These are phyloP conservation scores for Panaeolus cyanescens DNA, from an alignment of 768 basidiomycete species.

Conservation along the genomic window DNA sequence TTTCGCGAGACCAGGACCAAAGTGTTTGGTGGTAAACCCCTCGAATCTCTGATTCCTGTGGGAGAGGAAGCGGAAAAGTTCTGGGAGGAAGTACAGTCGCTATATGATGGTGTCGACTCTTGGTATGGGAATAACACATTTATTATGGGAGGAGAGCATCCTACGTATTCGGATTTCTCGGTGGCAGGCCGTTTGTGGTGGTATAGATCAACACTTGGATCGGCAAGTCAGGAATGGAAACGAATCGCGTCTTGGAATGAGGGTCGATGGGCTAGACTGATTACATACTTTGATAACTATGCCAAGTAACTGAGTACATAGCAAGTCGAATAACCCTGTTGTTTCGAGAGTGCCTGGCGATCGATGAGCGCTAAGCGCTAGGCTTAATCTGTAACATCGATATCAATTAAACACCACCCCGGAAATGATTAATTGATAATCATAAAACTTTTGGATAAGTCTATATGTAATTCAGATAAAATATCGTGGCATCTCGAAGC, in stretches of 20 bases:
- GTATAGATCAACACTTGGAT: conserved; percentile 35
- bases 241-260: conserved; percentile 21
- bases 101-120: conserved; percentile 5
- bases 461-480: too few species aligned
- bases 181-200: conserved; percentile 44
- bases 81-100: conserved; percentile 6
- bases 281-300: neutral
- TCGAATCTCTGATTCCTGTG: neutral
- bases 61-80: conserved; percentile 2
- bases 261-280: neutral
- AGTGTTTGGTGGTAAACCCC: neutral
- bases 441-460: too few species aligned
- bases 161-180: conserved; percentile 1
- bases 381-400: too few species aligned
- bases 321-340: too few species aligned
- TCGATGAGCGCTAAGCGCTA: too few species aligned
- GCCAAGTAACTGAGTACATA: neutral
- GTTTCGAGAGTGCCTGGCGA: too few species aligned
- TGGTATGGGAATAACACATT: conserved; percentile 7
- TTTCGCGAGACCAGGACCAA: conserved; percentile 4
- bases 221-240: conserved; percentile 28
- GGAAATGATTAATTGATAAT: too few species aligned
- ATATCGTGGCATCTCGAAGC: too few species aligned
- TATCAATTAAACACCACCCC: too few species aligned
- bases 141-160: conserved; percentile 7